Evolutionary conservation across 2,329 filamentous ascomycete species (phyloP).

Genomic region (Clarireedia hainanense): DNA sequence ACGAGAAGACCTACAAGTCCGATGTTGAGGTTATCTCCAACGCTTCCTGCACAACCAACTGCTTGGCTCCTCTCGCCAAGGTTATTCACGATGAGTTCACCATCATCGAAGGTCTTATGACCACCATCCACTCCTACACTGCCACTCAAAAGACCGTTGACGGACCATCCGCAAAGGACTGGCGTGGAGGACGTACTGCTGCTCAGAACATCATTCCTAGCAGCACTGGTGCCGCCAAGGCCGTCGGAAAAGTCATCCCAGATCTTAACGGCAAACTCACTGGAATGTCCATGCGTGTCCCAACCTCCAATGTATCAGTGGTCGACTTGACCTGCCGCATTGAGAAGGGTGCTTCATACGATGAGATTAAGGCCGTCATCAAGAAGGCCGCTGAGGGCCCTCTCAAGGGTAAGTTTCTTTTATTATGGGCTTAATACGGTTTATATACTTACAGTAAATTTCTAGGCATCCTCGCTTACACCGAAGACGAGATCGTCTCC

Average conservation of each 20-base stretch:
- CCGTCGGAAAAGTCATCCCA: slow-evolving; percentile 99
- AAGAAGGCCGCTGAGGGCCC: slow-evolving; percentile 78
- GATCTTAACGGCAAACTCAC: slow-evolving; percentile 98
- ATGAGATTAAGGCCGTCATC: slow-evolving; percentile 87
- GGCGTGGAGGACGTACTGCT: slow-evolving; percentile 97
- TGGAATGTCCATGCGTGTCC: slow-evolving; percentile 99
- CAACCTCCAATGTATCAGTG: slow-evolving; percentile 97
- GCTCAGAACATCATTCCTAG: slow-evolving; percentile 99
- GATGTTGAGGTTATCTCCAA: slow-evolving; percentile 94
- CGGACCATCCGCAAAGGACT: slow-evolving; percentile 96
- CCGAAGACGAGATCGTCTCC: slow-evolving; percentile 95
- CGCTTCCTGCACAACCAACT: slow-evolving; percentile 99
- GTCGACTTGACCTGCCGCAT: slow-evolving; percentile 93
- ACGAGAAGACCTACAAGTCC: slow-evolving; percentile 87
- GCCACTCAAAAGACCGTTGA: slow-evolving; percentile 99
- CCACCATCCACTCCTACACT: slow-evolving; percentile 99
- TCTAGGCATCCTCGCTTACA: slow-evolving; percentile 81
- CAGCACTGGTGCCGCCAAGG: slow-evolving; percentile 99
- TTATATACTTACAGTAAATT: slow-evolving; percentile 12
- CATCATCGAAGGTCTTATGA: slow-evolving; percentile 99
- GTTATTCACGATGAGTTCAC: slow-evolving; percentile 97
- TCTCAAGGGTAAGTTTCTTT: slow-evolving; percentile 67
- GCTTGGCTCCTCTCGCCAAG: slow-evolving; percentile 98
- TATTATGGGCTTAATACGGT: not conserved
- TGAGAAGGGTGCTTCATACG: slow-evolving; percentile 82